phyloP scores from a whole-genome alignment of 2,329 filamentous ascomycete species.

The Verticillium dahliae region DNA sequence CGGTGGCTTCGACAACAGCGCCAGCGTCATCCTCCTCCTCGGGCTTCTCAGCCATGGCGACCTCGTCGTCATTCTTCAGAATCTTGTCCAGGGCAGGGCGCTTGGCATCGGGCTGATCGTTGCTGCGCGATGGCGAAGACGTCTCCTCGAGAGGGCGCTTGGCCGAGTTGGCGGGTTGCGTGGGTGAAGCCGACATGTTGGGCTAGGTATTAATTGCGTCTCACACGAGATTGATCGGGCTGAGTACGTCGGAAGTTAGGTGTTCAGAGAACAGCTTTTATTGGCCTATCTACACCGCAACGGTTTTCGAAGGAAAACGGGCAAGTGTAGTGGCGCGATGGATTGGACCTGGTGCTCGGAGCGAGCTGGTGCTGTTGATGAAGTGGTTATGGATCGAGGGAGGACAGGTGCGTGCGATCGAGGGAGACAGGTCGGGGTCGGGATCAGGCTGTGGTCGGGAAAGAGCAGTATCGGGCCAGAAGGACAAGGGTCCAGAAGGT shows the following conservation, averaged over 20 bases:
- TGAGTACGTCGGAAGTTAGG: slow-evolving; percentile 40
- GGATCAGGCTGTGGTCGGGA: slow-evolving; percentile 1
- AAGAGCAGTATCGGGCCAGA: slow-evolving; percentile 3
- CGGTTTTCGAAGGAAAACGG: slow-evolving; percentile 85
- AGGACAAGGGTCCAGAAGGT: slow-evolving; percentile 6
- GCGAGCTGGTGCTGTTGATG: slow-evolving; percentile 5
- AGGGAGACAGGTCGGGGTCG: slow-evolving; percentile 6
- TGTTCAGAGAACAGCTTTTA: slow-evolving; percentile 16
- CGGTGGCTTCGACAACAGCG: slow-evolving; percentile 40
- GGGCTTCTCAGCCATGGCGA: slow-evolving; percentile 33
- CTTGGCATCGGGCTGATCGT: slow-evolving; percentile 94
- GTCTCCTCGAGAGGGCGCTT: slow-evolving; percentile 97
- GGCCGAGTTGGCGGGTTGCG: slow-evolving; percentile 59
- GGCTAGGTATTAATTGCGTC: slow-evolving; percentile 13
- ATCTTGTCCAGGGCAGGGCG: slow-evolving; percentile 93
- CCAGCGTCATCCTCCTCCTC: slow-evolving; percentile 30
- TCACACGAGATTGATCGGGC: slow-evolving; percentile 12
- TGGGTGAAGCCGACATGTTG: slow-evolving; percentile 66
- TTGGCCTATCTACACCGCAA: slow-evolving; percentile 71
- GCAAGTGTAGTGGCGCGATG: slow-evolving; percentile 66
- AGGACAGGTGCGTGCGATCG: not conserved
- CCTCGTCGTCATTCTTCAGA: slow-evolving; percentile 59
- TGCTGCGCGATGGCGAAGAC: slow-evolving; percentile 85
- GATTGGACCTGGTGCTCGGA: slow-evolving; percentile 7
- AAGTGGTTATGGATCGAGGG: slow-evolving; percentile 11